Conservation (phyloP, 2,329 filamentous ascomycete species). For the Cladosporium sp. region DNA sequence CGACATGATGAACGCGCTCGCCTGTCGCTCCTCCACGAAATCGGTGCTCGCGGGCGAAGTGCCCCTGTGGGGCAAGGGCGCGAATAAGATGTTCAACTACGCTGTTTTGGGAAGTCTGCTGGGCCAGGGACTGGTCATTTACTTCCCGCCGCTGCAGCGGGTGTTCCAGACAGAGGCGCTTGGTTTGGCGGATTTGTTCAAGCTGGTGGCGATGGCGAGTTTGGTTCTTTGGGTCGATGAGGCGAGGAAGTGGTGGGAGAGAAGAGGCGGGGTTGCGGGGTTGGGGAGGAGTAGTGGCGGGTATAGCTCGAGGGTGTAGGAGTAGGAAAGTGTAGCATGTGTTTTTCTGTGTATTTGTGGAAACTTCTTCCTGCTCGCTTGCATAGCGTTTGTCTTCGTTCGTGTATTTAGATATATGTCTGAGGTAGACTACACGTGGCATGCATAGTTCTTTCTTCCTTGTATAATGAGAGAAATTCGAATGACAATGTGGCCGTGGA, state of each 20-base stretch:
- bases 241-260: slow-evolving; percentile 68
- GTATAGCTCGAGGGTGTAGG: slow-evolving; percentile 9
- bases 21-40: slow-evolving; percentile 90
- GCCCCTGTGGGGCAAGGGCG: slow-evolving; percentile 61
- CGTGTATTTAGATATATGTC: no score
- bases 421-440: no score
- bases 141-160: slow-evolving; percentile 87
- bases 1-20: slow-evolving; percentile 98
- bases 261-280: slow-evolving; percentile 38
- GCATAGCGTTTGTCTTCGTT: no score
- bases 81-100: slow-evolving; percentile 95
- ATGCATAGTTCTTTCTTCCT: no score
- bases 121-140: slow-evolving; percentile 88
- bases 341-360: no score
- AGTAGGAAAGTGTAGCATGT: no score
- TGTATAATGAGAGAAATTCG: no score
- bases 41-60: slow-evolving; percentile 80
- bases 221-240: slow-evolving; percentile 96
- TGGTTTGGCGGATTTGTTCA: slow-evolving; percentile 66
- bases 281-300: slow-evolving; percentile 7
- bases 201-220: slow-evolving; percentile 73
- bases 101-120: slow-evolving; percentile 80
- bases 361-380: no score
- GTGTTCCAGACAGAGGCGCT: slow-evolving; percentile 95
- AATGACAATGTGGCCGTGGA: no score